Evolutionary conservation across 2,329 filamentous ascomycete species (phyloP), one percentile per base, ranked within the genome.

Genomic region (Dothideomycetidae sp.): DNA sequence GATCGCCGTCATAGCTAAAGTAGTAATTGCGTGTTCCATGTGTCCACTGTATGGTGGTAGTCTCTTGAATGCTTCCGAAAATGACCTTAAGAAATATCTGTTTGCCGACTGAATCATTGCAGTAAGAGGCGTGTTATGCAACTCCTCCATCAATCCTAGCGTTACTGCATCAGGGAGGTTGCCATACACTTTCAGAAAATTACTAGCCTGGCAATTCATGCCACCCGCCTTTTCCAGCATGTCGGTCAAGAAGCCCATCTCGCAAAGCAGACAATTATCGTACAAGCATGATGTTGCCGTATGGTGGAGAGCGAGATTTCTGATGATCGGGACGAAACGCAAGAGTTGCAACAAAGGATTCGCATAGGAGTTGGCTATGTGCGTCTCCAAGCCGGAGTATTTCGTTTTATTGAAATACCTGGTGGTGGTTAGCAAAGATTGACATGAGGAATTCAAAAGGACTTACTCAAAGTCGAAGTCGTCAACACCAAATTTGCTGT

Each of bases 401-500:
- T 66, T 68, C 1, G 92, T 96, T 54, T 82, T 85, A 59, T 98
- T 98, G 66, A 92, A 98, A 57, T 83, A 96, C 40, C 83, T 84
- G 46, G 10, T 40, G 53, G 10, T 11, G 38, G 44, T 48, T 30
- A 52, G 41, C 35, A 32, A 5, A 3, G 10, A 10, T 3, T 13
- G 15, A 3, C 14, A 19, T 15, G 10, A 12, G 19, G 9, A 17
- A 12, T n/a, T n/a, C 29, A 2, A 23, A 4, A 11, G 3, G 10
- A 59, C 74, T 50, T 62, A 83, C 76, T 81, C 80, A 60, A 98
- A 98, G 57, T 98, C 90, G 56, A 98, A 98, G 57, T 98, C 92
- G 51, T 96, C 88, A n/a, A 98, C 85, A 13, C 90, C 90, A 57
- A 94, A 98, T 54, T 85, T 92, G 67, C 88, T 94, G 64, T 96